phyloP scores from a whole-genome alignment of 164 flowering plant species.

The Litsea cubeba region DNA sequence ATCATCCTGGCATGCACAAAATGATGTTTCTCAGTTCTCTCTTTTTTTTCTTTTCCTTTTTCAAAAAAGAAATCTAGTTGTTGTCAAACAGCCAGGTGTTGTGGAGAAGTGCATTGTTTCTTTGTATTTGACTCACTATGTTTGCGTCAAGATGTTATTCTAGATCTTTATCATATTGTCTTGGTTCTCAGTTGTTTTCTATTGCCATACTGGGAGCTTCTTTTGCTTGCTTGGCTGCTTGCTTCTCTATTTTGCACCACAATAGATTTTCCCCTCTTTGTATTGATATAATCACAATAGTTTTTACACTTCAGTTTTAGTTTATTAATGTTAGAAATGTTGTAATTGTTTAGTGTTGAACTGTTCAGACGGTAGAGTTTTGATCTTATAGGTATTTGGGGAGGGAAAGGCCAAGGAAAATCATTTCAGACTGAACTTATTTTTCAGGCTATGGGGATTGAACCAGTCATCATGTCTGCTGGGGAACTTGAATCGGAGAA shows the following conservation, averaged over 20 bases:
- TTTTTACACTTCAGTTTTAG: not conserved
- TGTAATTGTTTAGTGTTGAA: not conserved
- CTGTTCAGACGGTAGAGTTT: not conserved
- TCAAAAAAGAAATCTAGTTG: not conserved
- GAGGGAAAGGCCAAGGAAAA: constrained; percentile 98
- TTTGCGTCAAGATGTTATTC: no score
- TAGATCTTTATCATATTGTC: not conserved
- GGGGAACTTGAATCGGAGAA: constrained; percentile 96
- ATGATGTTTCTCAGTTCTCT: not conserved
- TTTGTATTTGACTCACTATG: not conserved
- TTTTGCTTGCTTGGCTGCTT: not conserved
- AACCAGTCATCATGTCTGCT: constrained; percentile 93
- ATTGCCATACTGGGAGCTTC: not conserved
- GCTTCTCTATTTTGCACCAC: not conserved
- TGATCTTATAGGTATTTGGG: constrained; percentile 73
- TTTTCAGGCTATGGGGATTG: constrained; percentile 83
- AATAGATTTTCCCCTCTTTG: not conserved
- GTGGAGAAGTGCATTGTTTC: not conserved
- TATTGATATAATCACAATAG: not conserved
- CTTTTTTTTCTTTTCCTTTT: not conserved
- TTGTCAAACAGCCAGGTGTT: not conserved
- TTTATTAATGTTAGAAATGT: not conserved
- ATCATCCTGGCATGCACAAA: not conserved
- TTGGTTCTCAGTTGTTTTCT: not conserved
- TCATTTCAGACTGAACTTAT: constrained; percentile 93